Conservation (phyloP, 1,284 basidiomycete genomes). For the Kalmanozyma brasiliensis region DNA sequence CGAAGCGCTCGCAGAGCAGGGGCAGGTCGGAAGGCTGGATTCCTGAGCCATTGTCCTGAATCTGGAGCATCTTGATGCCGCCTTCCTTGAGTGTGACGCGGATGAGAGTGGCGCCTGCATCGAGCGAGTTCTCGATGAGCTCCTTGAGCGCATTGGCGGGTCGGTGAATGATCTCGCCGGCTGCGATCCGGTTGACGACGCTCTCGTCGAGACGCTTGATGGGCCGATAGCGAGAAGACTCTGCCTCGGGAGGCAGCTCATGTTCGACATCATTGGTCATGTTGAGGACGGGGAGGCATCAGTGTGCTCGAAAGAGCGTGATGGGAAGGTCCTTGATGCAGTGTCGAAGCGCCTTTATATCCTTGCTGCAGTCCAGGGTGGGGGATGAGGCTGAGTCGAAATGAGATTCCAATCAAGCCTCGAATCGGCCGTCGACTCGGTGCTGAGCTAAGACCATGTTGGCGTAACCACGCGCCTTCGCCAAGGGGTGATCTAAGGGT, state of each 20-base stretch:
- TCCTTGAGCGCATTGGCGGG: conserved; percentile 97
- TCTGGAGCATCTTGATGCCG: conserved; percentile 92
- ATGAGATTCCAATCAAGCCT: neutral
- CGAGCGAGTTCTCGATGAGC: conserved; percentile 91
- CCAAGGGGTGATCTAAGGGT: no score
- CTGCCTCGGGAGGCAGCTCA: conserved; percentile 30
- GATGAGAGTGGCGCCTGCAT: conserved; percentile 89
- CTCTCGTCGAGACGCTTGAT: conserved; percentile 69
- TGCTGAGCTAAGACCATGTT: conserved; percentile 1
- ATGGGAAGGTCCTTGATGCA: no score
- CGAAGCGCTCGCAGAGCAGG: conserved; percentile 92
- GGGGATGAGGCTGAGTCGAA: conserved; percentile 11
- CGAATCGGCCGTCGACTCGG: neutral
- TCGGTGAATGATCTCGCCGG: conserved; percentile 87
- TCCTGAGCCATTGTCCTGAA: conserved; percentile 95
- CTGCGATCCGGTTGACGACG: conserved; percentile 75
- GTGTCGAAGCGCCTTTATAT: no score
- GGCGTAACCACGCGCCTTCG: conserved; percentile 15
- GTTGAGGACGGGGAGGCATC: neutral
- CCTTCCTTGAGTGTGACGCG: conserved; percentile 92
- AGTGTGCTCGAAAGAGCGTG: no score
- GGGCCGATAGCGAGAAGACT: conserved; percentile 31
- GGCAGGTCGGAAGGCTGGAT: conserved; percentile 82
- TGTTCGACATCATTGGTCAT: conserved; percentile 24
- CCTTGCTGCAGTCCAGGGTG: conserved; percentile 1